These are phyloP conservation scores for Melaleuca alternifolia DNA, from an alignment of 345 rosid genomes.

Conservation along the genomic window DNA sequence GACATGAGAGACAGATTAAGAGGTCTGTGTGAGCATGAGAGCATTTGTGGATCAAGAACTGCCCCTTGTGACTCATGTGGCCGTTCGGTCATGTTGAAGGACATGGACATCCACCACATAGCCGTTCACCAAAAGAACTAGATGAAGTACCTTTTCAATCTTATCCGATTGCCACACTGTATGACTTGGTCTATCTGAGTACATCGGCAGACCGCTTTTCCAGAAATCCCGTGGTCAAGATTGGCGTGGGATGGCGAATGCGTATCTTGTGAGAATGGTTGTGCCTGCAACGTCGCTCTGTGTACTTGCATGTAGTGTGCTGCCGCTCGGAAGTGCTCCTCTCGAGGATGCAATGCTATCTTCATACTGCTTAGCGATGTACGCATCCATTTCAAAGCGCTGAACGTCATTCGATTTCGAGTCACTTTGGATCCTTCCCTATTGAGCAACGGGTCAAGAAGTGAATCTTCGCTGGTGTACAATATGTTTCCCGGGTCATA, in stretches of 20 bases:
- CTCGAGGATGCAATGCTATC: neutral
- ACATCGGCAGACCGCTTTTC: neutral
- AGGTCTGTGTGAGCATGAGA: conserved; percentile 94
- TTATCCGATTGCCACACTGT: neutral
- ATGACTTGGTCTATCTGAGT: neutral
- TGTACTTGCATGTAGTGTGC: neutral
- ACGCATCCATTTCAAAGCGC: neutral
- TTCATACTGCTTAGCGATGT: neutral
- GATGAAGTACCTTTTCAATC: neutral
- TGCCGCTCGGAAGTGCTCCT: neutral
- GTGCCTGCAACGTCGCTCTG: neutral
- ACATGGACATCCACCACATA: conserved; percentile 90
- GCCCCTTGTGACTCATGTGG: conserved; percentile 93
- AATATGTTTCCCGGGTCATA: neutral
- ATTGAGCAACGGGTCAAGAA: neutral
- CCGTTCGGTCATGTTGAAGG: conserved; percentile 91
- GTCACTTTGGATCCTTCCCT: neutral
- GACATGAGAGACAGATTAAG: conserved; percentile 67
- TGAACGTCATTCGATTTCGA: neutral
- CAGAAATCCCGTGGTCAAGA: neutral
- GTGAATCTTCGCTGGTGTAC: neutral
- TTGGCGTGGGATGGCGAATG: neutral
- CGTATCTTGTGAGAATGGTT: neutral
- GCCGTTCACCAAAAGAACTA: conserved; percentile 80
- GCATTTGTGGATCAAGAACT: conserved; percentile 87